A percentile compares a stretch with the other conserved stretches of the same genome.
Evolutionary conservation across 208 protist genomes (phyloP).

Genomic region (Endotrypanum monterogeii): DNA sequence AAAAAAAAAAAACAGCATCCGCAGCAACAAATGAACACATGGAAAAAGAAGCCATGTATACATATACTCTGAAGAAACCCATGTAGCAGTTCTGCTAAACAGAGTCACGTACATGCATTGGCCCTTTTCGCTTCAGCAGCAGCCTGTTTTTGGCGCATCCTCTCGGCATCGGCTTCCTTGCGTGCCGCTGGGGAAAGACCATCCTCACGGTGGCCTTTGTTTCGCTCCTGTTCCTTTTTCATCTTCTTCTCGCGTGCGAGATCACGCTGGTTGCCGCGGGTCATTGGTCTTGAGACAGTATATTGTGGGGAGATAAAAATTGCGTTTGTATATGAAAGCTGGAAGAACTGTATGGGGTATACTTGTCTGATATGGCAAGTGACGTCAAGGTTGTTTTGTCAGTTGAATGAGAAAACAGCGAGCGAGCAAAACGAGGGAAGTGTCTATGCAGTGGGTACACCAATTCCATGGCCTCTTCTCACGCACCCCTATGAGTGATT

Average conservation of each 20-base stretch:
- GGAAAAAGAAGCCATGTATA: not conserved
- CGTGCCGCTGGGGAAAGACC: conserved; percentile 62
- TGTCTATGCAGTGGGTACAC: not conserved
- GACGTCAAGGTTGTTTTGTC: not conserved
- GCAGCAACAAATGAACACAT: not conserved
- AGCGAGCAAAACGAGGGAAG: not conserved
- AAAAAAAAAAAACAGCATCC: not conserved
- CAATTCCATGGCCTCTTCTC: not conserved
- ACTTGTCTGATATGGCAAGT: conserved; percentile 1
- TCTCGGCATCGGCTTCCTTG: conserved; percentile 86
- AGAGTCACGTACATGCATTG: conserved; percentile 20
- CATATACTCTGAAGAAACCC: not conserved
- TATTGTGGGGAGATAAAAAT: conserved; percentile 5
- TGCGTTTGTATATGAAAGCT: not conserved
- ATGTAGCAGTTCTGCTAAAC: not conserved
- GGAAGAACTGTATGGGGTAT: conserved; percentile 7
- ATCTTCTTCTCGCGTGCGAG: conserved; percentile 87
- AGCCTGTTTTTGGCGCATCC: conserved; percentile 87
- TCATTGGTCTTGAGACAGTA: conserved; percentile 42
- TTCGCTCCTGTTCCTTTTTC: conserved; percentile 81
- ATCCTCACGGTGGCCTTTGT: conserved; percentile 75
- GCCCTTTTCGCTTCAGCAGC: conserved; percentile 51
- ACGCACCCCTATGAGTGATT: not conserved
- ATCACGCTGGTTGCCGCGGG: conserved; percentile 90
- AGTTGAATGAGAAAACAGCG: not conserved